phyloP scores from a whole-genome alignment of 768 basidiomycete species.

The Phanerochaete carnosa region DNA sequence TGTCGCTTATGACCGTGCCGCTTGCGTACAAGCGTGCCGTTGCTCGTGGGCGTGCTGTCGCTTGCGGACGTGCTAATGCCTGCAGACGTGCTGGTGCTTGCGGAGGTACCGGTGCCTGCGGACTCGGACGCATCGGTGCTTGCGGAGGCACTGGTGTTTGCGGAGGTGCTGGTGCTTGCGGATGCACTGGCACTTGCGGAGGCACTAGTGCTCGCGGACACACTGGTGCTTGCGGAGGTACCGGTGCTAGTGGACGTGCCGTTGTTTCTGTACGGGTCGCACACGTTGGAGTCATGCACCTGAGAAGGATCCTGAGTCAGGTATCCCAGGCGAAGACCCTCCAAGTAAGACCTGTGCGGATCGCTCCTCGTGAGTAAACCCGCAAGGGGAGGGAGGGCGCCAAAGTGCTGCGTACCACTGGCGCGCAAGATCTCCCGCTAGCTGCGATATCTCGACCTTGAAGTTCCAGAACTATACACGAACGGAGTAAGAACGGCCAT shows the following conservation, averaged over 20 bases:
- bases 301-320: conserved; percentile 60
- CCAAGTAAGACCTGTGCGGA: conserved; percentile 62
- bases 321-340: conserved; percentile 55
- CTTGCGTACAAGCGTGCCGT: too few relatives aligned
- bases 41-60: too few relatives aligned
- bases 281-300: conserved; percentile 59
- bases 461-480: conserved; percentile 64
- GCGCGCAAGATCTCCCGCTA: conserved; percentile 49
- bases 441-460: conserved; percentile 56
- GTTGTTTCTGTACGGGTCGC: conserved; percentile 42
- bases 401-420: conserved; percentile 52
- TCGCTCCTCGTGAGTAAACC: background rate
- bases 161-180: too few relatives aligned
- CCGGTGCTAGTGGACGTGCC: background rate
- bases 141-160: too few relatives aligned
- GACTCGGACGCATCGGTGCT: too few relatives aligned
- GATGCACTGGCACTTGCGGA: too few relatives aligned
- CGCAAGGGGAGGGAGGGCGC: background rate
- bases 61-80: too few relatives aligned
- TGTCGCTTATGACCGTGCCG: too few relatives aligned
- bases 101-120: too few relatives aligned
- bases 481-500: background rate
- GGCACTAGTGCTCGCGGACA: too few relatives aligned
- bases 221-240: background rate
- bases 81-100: too few relatives aligned